Evolutionary conservation across 2,329 filamentous ascomycete genomes (phyloP).

Genomic region (Cordyceps pruinosa): DNA sequence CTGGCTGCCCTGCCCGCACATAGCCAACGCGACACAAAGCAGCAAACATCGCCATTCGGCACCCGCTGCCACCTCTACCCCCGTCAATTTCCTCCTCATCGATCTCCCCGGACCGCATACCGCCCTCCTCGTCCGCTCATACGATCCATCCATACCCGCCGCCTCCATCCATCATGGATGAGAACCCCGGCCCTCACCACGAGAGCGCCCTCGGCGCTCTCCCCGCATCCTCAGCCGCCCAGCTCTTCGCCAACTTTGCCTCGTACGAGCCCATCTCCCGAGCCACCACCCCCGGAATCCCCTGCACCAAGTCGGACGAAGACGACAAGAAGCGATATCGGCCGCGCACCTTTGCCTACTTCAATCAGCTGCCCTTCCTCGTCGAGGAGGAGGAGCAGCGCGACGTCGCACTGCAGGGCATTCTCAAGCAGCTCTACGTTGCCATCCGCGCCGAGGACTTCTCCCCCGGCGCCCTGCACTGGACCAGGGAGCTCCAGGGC

Average conservation of each 20-base stretch:
- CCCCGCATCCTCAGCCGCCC: constrained; percentile 26
- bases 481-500: constrained; percentile 90
- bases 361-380: constrained; percentile 79
- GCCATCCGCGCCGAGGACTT: constrained; percentile 90
- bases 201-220: constrained; percentile 25
- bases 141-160: neutral
- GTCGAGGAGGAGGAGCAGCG: constrained; percentile 75
- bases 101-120: neutral
- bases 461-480: constrained; percentile 85
- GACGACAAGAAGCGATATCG: constrained; percentile 62
- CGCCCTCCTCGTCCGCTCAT: neutral
- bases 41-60: neutral
- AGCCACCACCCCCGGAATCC: constrained; percentile 73
- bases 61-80: neutral
- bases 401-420: constrained; percentile 73
- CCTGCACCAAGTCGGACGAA: constrained; percentile 43
- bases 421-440: constrained; percentile 89
- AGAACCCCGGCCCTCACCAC: constrained; percentile 30
- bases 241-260: constrained; percentile 31
- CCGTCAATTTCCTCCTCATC: neutral
- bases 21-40: neutral
- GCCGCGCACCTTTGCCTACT: constrained; percentile 89
- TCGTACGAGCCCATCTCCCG: constrained; percentile 68
- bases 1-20: neutral
- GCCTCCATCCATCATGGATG: constrained; percentile 27